Conservation (phyloP, 306 rosid species). For the Quercus ilex region DNA sequence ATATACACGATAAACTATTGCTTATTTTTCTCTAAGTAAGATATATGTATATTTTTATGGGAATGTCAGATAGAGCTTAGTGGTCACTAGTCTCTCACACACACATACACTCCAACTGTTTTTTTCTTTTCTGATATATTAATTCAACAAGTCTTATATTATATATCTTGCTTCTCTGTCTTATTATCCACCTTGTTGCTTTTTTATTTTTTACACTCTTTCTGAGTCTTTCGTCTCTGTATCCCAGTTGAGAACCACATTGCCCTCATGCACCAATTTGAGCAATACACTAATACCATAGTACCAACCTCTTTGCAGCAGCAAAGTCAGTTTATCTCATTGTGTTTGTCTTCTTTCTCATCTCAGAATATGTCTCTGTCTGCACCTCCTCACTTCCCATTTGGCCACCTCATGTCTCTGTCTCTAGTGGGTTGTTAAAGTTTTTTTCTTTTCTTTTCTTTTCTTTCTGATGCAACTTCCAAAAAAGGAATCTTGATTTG, state of each 20-base stretch:
- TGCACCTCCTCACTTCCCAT: constrained; percentile 19
- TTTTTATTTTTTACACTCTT: constrained; percentile 27
- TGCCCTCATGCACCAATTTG: constrained; percentile 39
- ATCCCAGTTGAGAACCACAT: constrained; percentile 33
- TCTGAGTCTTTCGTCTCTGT: constrained; percentile 44
- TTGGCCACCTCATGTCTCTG: constrained; percentile 7
- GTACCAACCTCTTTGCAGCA: constrained; percentile 26
- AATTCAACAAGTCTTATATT: constrained; percentile 22
- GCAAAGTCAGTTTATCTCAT: constrained; percentile 26
- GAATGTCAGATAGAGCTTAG: constrained; percentile 48
- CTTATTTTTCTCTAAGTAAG: background rate
- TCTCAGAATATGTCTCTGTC: constrained; percentile 50
- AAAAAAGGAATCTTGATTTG: constrained; percentile 22
- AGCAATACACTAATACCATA: constrained; percentile 7
- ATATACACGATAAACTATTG: constrained; percentile 16
- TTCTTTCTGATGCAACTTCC: constrained; percentile 22
- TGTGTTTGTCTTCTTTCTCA: constrained; percentile 55
- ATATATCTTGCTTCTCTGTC: constrained; percentile 47
- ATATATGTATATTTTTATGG: constrained; percentile 19
- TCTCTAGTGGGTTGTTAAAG: constrained; percentile 22
- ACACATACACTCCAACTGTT: background rate
- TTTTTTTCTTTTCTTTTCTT: background rate
- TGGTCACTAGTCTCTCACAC: constrained; percentile 11
- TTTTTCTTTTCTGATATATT: constrained; percentile 13
- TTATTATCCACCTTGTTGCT: constrained; percentile 50